These are phyloP conservation scores for Betula pendula DNA, from an alignment of 306 rosid species.

Conservation along the genomic window DNA sequence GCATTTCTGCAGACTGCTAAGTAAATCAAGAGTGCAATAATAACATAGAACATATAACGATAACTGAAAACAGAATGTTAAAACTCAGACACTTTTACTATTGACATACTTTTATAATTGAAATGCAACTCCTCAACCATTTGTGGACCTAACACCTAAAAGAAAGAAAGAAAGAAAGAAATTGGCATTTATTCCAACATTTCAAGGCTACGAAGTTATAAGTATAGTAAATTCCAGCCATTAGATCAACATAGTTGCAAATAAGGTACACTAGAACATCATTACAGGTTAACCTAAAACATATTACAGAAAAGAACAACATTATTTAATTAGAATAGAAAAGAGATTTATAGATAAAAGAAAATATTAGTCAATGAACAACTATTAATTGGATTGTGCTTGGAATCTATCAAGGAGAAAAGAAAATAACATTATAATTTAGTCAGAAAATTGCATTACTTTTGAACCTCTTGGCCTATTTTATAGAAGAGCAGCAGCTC, in stretches of 20 bases:
- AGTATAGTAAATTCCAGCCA: background rate
- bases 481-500: slow-evolving; percentile 84
- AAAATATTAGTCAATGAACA: background rate
- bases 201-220: background rate
- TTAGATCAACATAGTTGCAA: slow-evolving; percentile 10
- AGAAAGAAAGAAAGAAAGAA: background rate
- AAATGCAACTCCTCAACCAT: background rate
- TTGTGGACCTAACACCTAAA: background rate
- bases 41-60: background rate
- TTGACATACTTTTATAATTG: background rate
- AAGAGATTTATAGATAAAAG: background rate
- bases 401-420: background rate
- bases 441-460: slow-evolving; percentile 41
- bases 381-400: background rate
- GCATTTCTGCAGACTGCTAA: background rate
- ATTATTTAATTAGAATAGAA: background rate
- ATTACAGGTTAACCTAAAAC: background rate
- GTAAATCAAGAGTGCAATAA: background rate
- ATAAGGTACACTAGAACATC: slow-evolving; percentile 4
- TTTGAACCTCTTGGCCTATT: slow-evolving; percentile 83
- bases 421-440: background rate
- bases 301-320: background rate
- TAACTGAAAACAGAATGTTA: background rate
- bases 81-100: background rate
- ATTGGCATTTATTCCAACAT: background rate